Evolutionary conservation across 1,139 yeast genomes (phyloP).

Genomic region (Arxiozyma slooffiae): DNA sequence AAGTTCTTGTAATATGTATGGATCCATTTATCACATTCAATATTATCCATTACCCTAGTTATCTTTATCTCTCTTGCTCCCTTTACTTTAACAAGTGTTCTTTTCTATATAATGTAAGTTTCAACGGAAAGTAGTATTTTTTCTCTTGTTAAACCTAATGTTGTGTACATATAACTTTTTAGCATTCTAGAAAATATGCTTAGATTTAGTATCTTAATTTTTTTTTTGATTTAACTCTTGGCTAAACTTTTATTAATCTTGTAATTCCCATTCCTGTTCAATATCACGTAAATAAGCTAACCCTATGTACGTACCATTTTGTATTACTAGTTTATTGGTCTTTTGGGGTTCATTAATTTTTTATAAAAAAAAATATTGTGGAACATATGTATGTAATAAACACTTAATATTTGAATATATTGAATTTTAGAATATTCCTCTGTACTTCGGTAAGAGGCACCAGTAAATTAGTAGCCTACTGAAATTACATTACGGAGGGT

Average conservation of each 20-base stretch:
- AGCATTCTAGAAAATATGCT: too few species aligned
- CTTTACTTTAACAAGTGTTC: not conserved
- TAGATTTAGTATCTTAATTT: too few species aligned
- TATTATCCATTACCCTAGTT: too few species aligned
- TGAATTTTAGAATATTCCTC: not conserved
- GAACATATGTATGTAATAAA: not conserved
- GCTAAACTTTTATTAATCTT: too few species aligned
- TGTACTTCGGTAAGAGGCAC: not conserved
- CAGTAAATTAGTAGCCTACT: not conserved
- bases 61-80: not conserved
- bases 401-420: not conserved
- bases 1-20: too few species aligned
- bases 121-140: too few species aligned
- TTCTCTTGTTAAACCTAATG: not conserved
- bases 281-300: not conserved
- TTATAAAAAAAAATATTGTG: too few species aligned
- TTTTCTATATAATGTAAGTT: too few species aligned
- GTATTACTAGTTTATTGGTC: constrained; percentile 1
- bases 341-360: not conserved
- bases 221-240: not conserved
- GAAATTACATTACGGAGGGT: not conserved
- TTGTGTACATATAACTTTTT: not conserved
- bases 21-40: too few species aligned
- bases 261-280: not conserved
- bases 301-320: constrained; percentile 2